A percentile compares a stretch with the other conserved stretches of the same genome.
phyloP scores from a whole-genome alignment of 2,329 filamentous ascomycete species.

The Fusarium sp. region DNA sequence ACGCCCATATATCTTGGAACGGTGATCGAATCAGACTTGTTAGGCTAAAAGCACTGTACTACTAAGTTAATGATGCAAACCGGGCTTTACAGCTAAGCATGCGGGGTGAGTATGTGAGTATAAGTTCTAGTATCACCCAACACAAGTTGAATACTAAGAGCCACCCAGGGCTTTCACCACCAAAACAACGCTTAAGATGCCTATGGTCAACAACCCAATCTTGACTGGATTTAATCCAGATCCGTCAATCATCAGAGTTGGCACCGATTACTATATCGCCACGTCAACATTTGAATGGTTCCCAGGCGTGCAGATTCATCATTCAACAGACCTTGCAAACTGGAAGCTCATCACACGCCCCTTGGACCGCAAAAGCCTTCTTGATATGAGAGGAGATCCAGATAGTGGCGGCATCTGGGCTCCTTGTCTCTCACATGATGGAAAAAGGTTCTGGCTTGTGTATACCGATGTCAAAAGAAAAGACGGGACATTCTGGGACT shows the following conservation, averaged over 20 bases:
- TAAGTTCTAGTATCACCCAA: neutral
- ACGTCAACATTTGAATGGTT: conserved; percentile 67
- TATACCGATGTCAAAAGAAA: conserved; percentile 75
- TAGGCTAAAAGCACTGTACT: neutral
- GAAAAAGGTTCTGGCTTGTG: conserved; percentile 69
- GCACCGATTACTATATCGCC: conserved; percentile 64
- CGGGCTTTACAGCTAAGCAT: neutral
- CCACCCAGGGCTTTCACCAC: neutral
- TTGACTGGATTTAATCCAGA: conserved; percentile 67
- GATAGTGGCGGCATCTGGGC: conserved; percentile 72
- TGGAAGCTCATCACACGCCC: conserved; percentile 61
- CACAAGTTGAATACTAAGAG: neutral
- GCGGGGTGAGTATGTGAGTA: neutral
- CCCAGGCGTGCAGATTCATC: conserved; percentile 64
- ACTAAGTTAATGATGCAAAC: neutral
- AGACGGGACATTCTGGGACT: conserved; percentile 72
- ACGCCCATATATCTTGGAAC: neutral
- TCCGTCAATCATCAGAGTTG: conserved; percentile 63
- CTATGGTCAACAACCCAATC: conserved; percentile 61
- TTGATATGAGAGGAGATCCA: conserved; percentile 67
- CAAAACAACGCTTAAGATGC: conserved; percentile 50
- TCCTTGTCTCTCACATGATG: conserved; percentile 70
- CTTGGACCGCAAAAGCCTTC: conserved; percentile 59
- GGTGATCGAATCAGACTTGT: neutral
- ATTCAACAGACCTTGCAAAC: conserved; percentile 63